These are phyloP conservation scores for Phytophthora hybrid DNA, from an alignment of 352 stramenopile species.

Conservation along the genomic window DNA sequence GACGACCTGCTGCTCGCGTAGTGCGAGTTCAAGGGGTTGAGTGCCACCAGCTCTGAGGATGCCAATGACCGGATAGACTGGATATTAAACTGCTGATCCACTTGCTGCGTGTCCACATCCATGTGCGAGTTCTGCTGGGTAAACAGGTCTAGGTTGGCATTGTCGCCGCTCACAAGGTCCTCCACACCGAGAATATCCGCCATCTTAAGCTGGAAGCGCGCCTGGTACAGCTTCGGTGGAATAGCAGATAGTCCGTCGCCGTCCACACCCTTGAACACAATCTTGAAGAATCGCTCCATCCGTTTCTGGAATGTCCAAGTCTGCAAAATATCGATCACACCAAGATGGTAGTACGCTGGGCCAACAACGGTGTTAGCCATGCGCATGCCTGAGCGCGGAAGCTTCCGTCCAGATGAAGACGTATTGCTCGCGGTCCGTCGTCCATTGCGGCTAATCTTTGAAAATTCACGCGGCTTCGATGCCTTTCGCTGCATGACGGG, in stretches of 20 bases:
- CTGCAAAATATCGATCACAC: conserved; percentile 93
- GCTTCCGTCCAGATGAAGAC: conserved; percentile 72
- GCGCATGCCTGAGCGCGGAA: conserved; percentile 85
- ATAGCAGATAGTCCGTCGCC: conserved; percentile 87
- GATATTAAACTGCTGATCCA: conserved; percentile 63
- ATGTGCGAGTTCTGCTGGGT: conserved; percentile 91
- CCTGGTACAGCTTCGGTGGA: conserved; percentile 82
- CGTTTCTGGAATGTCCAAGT: conserved; percentile 90
- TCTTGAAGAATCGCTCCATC: conserved; percentile 91
- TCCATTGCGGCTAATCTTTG: conserved; percentile 41
- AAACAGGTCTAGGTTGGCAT: conserved; percentile 64
- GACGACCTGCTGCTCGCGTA: conserved; percentile 66
- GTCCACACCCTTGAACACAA: conserved; percentile 83
- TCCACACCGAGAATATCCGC: conserved; percentile 87
- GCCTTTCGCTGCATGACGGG: conserved; percentile 57
- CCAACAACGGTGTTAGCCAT: conserved; percentile 89
- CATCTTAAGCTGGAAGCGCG: conserved; percentile 89
- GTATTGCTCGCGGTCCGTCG: conserved; percentile 70
- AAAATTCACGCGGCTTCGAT: conserved; percentile 56
- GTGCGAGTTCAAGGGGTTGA: conserved; percentile 68
- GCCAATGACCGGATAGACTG: conserved; percentile 75
- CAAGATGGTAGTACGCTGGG: conserved; percentile 91
- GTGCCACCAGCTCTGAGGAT: conserved; percentile 70
- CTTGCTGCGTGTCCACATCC: conserved; percentile 80
- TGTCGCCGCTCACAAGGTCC: conserved; percentile 62